Percentiles rank a stretch among this genome's conserved stretches.
Evolutionary conservation across 352 stramenopile genomes (phyloP).

Genomic region (Halophytophthora polymorphica): DNA sequence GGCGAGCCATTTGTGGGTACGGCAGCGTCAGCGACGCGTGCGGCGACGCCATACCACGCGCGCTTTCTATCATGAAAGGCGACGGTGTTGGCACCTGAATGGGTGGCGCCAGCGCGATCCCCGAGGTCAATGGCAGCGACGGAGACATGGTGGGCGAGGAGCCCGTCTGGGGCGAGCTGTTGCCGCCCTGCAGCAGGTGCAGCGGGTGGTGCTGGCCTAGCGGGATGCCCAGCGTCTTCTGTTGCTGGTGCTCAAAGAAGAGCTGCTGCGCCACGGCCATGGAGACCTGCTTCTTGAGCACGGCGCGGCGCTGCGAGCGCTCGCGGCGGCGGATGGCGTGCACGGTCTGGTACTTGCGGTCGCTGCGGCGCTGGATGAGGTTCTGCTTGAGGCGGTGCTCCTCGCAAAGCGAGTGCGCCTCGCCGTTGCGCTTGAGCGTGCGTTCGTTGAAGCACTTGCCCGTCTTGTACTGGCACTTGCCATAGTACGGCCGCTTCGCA

Average conservation of each 20-base stretch:
- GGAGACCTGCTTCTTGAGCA: conserved; percentile 81
- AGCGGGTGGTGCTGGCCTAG: conserved; percentile 32
- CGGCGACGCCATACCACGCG: conserved; percentile 6
- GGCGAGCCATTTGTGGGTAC: conserved; percentile 10
- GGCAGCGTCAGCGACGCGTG: conserved; percentile 14
- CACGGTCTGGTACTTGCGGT: conserved; percentile 86
- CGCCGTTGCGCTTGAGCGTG: conserved; percentile 80
- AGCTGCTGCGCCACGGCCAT: conserved; percentile 78
- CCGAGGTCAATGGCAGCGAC: not conserved
- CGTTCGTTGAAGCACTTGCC: conserved; percentile 88
- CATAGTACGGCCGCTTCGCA: conserved; percentile 42
- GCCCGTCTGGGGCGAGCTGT: too few species aligned
- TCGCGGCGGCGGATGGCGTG: conserved; percentile 75
- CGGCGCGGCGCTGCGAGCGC: conserved; percentile 68
- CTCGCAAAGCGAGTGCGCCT: conserved; percentile 79
- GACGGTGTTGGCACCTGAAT: conserved; percentile 39
- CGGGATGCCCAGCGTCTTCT: conserved; percentile 54
- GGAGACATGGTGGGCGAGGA: not conserved
- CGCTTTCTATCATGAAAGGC: conserved; percentile 5
- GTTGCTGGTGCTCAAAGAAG: conserved; percentile 78
- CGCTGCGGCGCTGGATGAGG: conserved; percentile 77
- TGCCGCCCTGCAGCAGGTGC: conserved; percentile 12
- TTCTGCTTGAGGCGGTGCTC: conserved; percentile 86
- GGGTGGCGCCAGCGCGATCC: conserved; percentile 26
- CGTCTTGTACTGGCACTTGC: conserved; percentile 88